Conservation (phyloP, 2,329 filamentous ascomycete species). For the Diaporthe citrichinensis region DNA sequence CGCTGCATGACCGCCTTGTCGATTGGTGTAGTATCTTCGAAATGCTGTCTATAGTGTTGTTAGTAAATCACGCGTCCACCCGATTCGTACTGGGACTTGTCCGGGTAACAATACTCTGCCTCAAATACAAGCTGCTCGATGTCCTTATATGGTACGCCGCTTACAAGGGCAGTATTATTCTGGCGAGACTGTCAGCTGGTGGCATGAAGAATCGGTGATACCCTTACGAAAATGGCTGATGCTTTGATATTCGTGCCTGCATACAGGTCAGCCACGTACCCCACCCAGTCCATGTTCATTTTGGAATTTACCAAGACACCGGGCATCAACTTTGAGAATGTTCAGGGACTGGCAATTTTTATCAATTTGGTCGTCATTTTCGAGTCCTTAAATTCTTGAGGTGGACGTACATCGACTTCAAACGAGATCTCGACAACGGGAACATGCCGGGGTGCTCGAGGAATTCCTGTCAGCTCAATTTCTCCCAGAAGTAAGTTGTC, state of each 20-base stretch:
- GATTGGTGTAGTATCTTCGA: neutral
- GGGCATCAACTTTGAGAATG: neutral
- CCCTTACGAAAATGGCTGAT: neutral
- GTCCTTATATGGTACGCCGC: neutral
- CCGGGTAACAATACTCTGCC: neutral
- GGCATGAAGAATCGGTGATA: neutral
- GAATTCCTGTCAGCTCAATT: conserved; percentile 13
- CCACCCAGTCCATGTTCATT: neutral
- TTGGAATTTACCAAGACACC: neutral
- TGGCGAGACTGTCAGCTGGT: neutral
- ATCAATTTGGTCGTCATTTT: neutral
- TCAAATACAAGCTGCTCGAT: neutral
- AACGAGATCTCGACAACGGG: neutral
- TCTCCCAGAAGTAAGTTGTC: neutral
- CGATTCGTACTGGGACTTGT: neutral
- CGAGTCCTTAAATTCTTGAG: too few relatives aligned
- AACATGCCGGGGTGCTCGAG: conserved; percentile 1
- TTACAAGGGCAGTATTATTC: neutral
- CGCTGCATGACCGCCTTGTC: neutral
- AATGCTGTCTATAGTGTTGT: neutral
- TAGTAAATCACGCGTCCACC: neutral
- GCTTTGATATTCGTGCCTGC: neutral
- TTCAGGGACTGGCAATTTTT: neutral
- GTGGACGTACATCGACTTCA: neutral
- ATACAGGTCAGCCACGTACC: neutral